Conservation (phyloP, 164 flowering plant species). For the Stephania japonica region DNA sequence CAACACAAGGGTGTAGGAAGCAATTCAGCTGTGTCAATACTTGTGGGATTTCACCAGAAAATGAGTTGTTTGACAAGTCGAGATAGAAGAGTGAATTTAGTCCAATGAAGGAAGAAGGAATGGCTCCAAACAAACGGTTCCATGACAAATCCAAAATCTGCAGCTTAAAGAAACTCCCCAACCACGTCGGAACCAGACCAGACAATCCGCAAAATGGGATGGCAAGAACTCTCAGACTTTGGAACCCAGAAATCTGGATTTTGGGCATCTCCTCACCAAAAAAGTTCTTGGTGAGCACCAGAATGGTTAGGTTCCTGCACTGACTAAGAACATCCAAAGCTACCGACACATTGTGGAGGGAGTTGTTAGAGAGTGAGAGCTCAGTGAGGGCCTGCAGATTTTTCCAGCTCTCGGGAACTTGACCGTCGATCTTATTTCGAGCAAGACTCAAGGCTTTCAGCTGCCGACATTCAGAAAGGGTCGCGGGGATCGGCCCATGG, state of each 20-base stretch:
- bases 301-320: conserved; percentile 7
- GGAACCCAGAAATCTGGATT: background rate
- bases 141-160: conserved; percentile 16
- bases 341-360: conserved; percentile 7
- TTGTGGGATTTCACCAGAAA: conserved; percentile 17
- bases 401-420: conserved; percentile 13
- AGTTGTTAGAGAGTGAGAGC: conserved; percentile 11
- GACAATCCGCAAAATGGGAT: conserved; percentile 9
- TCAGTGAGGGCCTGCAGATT: conserved; percentile 5
- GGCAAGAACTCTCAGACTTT: conserved; percentile 5
- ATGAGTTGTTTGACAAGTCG: conserved; percentile 16
- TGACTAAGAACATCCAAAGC: conserved; percentile 10
- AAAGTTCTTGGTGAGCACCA: conserved; percentile 9
- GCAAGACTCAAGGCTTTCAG: conserved; percentile 4
- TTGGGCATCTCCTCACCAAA: conserved; percentile 7
- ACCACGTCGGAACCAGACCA: conserved; percentile 11
- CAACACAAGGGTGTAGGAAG: background rate
- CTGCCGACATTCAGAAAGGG: conserved; percentile 4
- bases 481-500: conserved; percentile 11
- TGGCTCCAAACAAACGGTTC: conserved; percentile 6
- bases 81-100: conserved; percentile 17
- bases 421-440: background rate
- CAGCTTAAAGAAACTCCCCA: conserved; percentile 11
- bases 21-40: conserved; percentile 8
- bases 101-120: conserved; percentile 8